A percentile compares a stretch with the other conserved stretches of the same genome.
These are phyloP conservation scores for Setaria italica DNA, from an alignment of 202 grass and related monocot genomes.

Conservation along the genomic window DNA sequence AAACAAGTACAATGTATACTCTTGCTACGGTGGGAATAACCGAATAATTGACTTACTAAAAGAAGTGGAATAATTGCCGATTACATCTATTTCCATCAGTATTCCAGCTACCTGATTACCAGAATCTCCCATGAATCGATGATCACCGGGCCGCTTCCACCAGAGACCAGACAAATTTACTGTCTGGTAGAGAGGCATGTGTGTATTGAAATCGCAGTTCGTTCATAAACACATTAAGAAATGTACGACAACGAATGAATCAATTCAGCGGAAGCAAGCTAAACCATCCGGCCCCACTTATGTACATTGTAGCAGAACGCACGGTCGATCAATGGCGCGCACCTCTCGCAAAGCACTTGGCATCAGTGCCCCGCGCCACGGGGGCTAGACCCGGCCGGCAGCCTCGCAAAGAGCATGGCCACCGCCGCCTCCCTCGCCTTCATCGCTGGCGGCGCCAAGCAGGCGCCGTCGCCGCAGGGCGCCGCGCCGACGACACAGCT, in stretches of 20 bases:
- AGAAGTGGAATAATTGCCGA: too few relatives aligned
- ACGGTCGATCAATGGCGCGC: background rate
- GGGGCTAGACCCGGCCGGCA: slow-evolving; percentile 53
- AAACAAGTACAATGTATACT: too few relatives aligned
- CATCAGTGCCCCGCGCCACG: slow-evolving; percentile 52
- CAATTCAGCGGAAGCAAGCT: background rate
- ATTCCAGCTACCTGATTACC: too few relatives aligned
- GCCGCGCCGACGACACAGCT: background rate
- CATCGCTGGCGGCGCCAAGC: slow-evolving; percentile 14
- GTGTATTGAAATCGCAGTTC: background rate
- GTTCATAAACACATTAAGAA: background rate
- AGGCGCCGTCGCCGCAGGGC: slow-evolving; percentile 1
- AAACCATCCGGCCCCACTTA: background rate
- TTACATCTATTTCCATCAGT: too few relatives aligned
- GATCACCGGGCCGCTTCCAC: too few relatives aligned
- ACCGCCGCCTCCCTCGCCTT: slow-evolving; percentile 30
- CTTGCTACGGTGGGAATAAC: too few relatives aligned
- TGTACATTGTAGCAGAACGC: background rate
- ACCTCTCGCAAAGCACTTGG: background rate
- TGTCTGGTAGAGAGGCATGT: background rate
- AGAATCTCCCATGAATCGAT: too few relatives aligned
- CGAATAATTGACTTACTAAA: too few relatives aligned
- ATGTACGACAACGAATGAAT: background rate
- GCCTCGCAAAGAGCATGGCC: slow-evolving; percentile 40
- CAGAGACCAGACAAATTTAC: too few relatives aligned